These are phyloP conservation scores for Mycosphaerelloides madeirae DNA, from an alignment of 2,329 filamentous ascomycete genomes.

Conservation along the genomic window DNA sequence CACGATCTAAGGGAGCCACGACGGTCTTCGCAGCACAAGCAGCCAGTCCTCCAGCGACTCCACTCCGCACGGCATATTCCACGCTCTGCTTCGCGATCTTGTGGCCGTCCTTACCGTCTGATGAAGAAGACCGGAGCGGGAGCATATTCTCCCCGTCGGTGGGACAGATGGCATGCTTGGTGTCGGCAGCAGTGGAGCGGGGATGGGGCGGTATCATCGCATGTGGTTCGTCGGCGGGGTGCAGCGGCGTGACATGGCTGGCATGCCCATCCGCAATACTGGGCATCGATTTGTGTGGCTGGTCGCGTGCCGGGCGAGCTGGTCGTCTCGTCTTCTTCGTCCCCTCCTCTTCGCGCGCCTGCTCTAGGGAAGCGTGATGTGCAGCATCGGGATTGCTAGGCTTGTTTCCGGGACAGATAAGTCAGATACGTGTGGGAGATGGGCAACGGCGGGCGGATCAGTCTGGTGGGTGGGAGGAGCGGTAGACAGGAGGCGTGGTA, in stretches of 20 bases:
- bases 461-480: too few relatives aligned
- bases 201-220: slow-evolving; percentile 31
- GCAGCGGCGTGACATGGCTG: slow-evolving; percentile 22
- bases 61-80: slow-evolving; percentile 79
- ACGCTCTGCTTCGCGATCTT: slow-evolving; percentile 63
- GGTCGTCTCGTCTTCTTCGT: slow-evolving; percentile 1
- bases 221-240: slow-evolving; percentile 32
- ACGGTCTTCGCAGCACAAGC: slow-evolving; percentile 93
- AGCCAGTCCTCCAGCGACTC: slow-evolving; percentile 81
- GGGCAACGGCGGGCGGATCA: too few relatives aligned
- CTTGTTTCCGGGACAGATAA: slow-evolving; percentile 4
- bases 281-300: slow-evolving; percentile 21
- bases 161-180: slow-evolving; percentile 43
- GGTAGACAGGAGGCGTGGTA: too few relatives aligned
- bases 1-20: slow-evolving; percentile 90
- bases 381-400: slow-evolving; percentile 3
- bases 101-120: not conserved
- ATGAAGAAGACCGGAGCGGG: slow-evolving; percentile 31
- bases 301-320: slow-evolving; percentile 6
- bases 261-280: slow-evolving; percentile 24
- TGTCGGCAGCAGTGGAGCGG: slow-evolving; percentile 17
- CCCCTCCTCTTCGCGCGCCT: too few relatives aligned
- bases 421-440: too few relatives aligned
- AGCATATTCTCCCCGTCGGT: slow-evolving; percentile 51
- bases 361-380: not conserved